Evolutionary conservation across 2,329 filamentous ascomycete species (phyloP).

Genomic region (Fusarium vanettenii): DNA sequence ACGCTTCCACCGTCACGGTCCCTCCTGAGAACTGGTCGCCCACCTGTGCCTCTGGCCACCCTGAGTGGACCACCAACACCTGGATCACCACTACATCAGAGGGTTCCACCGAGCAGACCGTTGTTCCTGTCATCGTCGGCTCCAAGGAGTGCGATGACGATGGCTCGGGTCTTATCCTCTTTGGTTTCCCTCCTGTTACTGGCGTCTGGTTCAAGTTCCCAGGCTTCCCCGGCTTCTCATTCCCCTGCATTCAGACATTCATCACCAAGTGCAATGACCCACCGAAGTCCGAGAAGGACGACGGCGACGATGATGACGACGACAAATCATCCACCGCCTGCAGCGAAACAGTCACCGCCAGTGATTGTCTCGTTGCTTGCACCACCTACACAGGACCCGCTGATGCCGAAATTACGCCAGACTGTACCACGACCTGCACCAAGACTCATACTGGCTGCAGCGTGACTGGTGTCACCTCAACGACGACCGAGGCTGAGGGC

Average conservation of each 20-base stretch:
- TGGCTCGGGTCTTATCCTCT: slow-evolving; percentile 23
- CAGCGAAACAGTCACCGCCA: neutral
- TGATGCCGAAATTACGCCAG: neutral
- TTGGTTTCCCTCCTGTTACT: slow-evolving; percentile 7
- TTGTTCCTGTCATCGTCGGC: slow-evolving; percentile 27
- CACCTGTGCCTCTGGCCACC: neutral
- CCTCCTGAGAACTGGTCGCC: neutral
- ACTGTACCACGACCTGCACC: neutral
- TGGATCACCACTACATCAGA: slow-evolving; percentile 31
- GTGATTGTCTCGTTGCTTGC: slow-evolving; percentile 1
- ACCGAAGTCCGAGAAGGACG: neutral
- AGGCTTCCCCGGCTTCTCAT: neutral
- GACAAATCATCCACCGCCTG: neutral
- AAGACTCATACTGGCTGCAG: neutral
- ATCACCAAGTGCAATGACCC: neutral
- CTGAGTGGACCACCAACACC: slow-evolving; percentile 31
- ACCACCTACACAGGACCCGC: neutral
- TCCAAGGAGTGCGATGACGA: slow-evolving; percentile 12
- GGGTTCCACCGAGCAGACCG: slow-evolving; percentile 14
- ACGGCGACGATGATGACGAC: neutral
- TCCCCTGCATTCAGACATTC: neutral
- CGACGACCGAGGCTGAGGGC: neutral
- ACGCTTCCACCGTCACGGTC: neutral
- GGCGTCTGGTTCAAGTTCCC: neutral
- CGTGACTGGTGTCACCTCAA: neutral